A percentile compares a stretch with the other conserved stretches of the same genome.
These are phyloP conservation scores for Zygnema circumcarinatum DNA, from an alignment of 139 green algal species.

Conservation along the genomic window DNA sequence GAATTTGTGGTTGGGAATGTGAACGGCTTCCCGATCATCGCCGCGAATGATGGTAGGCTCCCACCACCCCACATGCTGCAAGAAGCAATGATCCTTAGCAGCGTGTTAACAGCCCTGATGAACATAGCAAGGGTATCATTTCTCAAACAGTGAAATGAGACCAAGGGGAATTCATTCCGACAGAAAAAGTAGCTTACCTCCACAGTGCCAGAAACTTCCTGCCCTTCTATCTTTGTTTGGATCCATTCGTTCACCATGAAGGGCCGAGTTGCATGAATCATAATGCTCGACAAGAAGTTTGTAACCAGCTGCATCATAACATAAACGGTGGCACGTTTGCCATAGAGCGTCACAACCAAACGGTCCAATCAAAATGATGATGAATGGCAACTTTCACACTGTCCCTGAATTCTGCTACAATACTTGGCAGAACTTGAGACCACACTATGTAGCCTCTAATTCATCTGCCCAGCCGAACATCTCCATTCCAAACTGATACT, in stretches of 20 bases:
- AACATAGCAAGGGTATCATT: neutral
- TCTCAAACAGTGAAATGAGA: neutral
- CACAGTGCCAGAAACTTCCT: constrained; percentile 51
- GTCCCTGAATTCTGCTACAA: too few species aligned
- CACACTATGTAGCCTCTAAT: too few species aligned
- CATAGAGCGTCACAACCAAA: constrained; percentile 34
- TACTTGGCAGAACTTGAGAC: too few species aligned
- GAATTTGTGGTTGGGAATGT: constrained; percentile 60
- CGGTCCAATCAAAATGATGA: too few species aligned
- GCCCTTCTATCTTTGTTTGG: constrained; percentile 54
- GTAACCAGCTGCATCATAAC: constrained; percentile 54
- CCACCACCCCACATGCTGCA: constrained; percentile 60
- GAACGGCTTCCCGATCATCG: constrained; percentile 53
- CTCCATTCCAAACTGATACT: too few species aligned
- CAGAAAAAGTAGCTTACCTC: constrained; percentile 26
- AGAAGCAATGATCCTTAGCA: neutral
- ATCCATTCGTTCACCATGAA: constrained; percentile 62
- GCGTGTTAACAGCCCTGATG: too few species aligned
- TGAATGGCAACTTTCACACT: too few species aligned
- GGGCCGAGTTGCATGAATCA: constrained; percentile 47
- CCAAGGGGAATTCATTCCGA: neutral
- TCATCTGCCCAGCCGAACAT: too few species aligned
- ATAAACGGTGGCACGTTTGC: constrained; percentile 16
- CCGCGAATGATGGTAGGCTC: constrained; percentile 45
- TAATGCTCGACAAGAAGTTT: constrained; percentile 58